Evolutionary conservation across 1,139 yeast species (phyloP).

Genomic region (Cylindricascospora bacillispora): DNA sequence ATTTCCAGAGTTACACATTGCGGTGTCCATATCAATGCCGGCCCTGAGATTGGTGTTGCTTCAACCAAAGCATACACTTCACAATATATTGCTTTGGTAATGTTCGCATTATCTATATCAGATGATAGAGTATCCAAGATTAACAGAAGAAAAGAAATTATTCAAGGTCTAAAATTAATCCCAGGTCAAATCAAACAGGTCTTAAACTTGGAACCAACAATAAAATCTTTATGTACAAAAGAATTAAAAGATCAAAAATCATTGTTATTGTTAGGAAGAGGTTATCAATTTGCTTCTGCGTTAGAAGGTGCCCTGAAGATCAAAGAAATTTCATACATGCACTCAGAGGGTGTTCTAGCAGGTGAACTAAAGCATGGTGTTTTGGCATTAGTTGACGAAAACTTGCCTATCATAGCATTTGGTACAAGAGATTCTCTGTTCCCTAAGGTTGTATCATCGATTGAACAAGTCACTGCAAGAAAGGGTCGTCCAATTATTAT

Average conservation of each 20-base stretch:
- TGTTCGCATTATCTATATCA: slow-evolving; percentile 89
- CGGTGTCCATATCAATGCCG: slow-evolving; percentile 99
- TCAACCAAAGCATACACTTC: slow-evolving; percentile 99
- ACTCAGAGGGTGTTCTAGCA: slow-evolving; percentile 97
- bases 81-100: slow-evolving; percentile 91
- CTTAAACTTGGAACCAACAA: slow-evolving; percentile 56
- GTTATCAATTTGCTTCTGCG: slow-evolving; percentile 95
- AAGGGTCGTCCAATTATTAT: slow-evolving; percentile 93
- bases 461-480: slow-evolving; percentile 95
- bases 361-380: slow-evolving; percentile 99
- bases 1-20: slow-evolving; percentile 95
- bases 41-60: slow-evolving; percentile 99
- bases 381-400: slow-evolving; percentile 88
- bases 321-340: slow-evolving; percentile 97
- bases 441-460: slow-evolving; percentile 92
- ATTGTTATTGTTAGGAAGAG: slow-evolving; percentile 85
- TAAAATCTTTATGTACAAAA: slow-evolving; percentile 62
- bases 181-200: slow-evolving; percentile 80
- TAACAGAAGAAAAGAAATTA: slow-evolving; percentile 72
- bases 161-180: slow-evolving; percentile 70
- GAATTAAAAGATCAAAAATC: slow-evolving; percentile 74
- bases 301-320: slow-evolving; percentile 97
- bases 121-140: slow-evolving; percentile 76
- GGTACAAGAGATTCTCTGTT: slow-evolving; percentile 96
- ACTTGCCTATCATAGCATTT: slow-evolving; percentile 86